Base-by-base conservation (phyloP, 148 eudicot genomes). In the Bassia scoparia region DNA sequence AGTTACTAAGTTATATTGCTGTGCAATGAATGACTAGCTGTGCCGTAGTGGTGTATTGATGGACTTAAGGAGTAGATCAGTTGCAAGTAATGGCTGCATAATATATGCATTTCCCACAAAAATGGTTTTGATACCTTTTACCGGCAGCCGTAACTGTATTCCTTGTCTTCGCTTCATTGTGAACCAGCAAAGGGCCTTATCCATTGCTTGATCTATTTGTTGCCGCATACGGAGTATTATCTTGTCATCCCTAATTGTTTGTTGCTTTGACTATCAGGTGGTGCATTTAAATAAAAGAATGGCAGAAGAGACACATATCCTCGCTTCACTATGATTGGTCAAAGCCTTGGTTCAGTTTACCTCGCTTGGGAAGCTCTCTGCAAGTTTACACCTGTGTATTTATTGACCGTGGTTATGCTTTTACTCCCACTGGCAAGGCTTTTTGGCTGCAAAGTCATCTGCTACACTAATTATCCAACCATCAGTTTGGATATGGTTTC, bases 321-420 rank as follows among this genome's bases (percentile, higher is more conserved):
- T 79, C 97, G 96, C 29, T 95, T 95, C 85, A 92, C 97, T 61
- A 91, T 89, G 97, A 92, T 95, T 76, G 92, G 97, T 68, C 99
- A 92, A 77, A 89, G 99, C 81, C 83, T 95, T 63, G 99, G 99
- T 66, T 95, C 99, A 31, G 88, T 95, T 35, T 91, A 82, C 79
- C 96, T 95, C 48, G 76, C 89, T n/a, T 95, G 90, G 89, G 97
- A 95, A 85, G 99, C 99, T 78, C 81, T 95, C 55, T 82, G 87
- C 86, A 85, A 87, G 67, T 83, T 87, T 71, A 89, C 93, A 18
- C 99, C 99, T 64, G 37, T 65, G 0, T 90, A 89, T 78, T 95
- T 81, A 79, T 88, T 50, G 97, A 95, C 21, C 91, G 99, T 83
- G 99, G 99, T 71, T 85, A 95, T 89, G 99, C 99, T 61, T 95